Base-by-base conservation (phyloP, 2,329 filamentous ascomycete species). In the Magnaporthiopsis incrustans region DNA sequence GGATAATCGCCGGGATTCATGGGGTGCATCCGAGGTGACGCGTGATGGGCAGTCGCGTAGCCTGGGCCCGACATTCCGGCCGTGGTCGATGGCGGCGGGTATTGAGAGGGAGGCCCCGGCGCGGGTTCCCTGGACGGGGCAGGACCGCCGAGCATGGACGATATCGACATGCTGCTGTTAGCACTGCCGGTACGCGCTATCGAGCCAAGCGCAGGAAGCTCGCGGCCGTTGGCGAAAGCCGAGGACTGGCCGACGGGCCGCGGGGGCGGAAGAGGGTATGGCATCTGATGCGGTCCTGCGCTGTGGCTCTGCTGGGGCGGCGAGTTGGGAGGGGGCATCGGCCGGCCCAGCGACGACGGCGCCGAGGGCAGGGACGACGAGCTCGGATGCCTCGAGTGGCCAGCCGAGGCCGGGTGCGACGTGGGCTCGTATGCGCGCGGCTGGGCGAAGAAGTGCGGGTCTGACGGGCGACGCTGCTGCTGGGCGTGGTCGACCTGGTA, bases 131-230 rank as follows among this genome's bases (percentile, higher is more conserved):
- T 74, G 4, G 72, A 72, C 4, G 72, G 73, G 10, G 78, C 76
- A 60, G 82, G 80, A 0, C 81, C 82, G 25, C 83, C 83, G 7
- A 86, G 74, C 82, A 86, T 85, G 7, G 83, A 81, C 1, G 82
- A 85, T 73, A 86, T 85, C 26, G 84, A 85, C 84, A 86, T 86
- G 71, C 81, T 82, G 71, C 82, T 84, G 58, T 79, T 78, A 0
- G 76, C 76, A 64, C 75, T 78, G 30, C 76, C 78, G 4, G 80
- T 76, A 65, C 83, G 77, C 32, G 79, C 72, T 26, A 86, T 73
- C 15, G 81, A 77, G 33, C 78, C 75, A 15, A 86, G 75, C 1
- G 83, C 80, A 1, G 83, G 81, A 18, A 84, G 73, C 64, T 84
- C 80, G 65, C 86, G 83, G 50, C 81, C 75, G 4, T 79, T 75